Base-by-base conservation (phyloP, 805 yeast species). In the Kodamaea sagamina region DNA sequence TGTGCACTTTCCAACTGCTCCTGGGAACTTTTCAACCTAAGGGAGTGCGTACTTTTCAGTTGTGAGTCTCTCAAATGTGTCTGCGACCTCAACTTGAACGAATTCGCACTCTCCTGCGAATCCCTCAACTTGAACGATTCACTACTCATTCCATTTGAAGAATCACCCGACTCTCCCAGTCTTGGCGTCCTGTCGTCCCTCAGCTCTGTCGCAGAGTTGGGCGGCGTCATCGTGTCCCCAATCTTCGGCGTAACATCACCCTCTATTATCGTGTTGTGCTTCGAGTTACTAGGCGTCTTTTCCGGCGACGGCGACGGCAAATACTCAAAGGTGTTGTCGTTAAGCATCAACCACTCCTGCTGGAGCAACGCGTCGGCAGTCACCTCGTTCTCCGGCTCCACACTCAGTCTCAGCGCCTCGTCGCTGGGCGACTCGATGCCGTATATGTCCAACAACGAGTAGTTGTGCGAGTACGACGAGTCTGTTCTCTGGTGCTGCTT, bases 381-480 rank as follows among this genome's bases (percentile, higher is more conserved):
- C 22, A 28, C 15, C 4, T 19, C 35, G 4, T n/a, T 8, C 13
- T 41, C 43, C 3, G 39, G 19, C 15, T 17, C 18, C 21, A 21
- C 17, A 10, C 11, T 25, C 17, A 18, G 29, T 4, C 10, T 16
- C 13, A 22, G 38, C 18, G 18, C 28, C 17, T 40, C 47, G 13
- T 43, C 44, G 22, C 32, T 32, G 22, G 59, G 58, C 24, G 56
- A 52, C 13, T 59, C 66, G 13, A 39, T 44, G 17, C 53, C 68
- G 43, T 71, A 71, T 44, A 58, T 63, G 43, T 69, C 71, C 17
- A 71, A 53, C 12, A 71, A 44, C 11, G 74, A 68, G 47, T 64
- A 68, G 52, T 59, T 67, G 32, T 59, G 52, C 6, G 74, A 67
- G 44, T 58, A 56, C 6, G 54, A 53, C 8, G 72, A 65, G 1